Base-by-base conservation (phyloP, 148 eudicot genomes). In the Silene uniflora region DNA sequence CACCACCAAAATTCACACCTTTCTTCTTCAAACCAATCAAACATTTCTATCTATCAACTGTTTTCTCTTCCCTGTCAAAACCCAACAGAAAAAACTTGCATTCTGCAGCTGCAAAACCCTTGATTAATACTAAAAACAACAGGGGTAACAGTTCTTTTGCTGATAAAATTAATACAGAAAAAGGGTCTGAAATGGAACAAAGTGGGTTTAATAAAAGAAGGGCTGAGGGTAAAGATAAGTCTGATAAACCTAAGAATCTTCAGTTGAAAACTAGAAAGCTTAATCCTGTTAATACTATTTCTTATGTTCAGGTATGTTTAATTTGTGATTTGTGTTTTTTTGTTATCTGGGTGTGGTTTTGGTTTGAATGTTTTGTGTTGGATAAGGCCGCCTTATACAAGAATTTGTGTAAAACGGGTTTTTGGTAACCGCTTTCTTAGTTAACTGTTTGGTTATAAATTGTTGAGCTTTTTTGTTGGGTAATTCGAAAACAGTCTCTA, bases 171-270 rank as follows among this genome's bases (percentile, higher is more conserved):
- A 67, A 63, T 16, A 39, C 21, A 27, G 85, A 84, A 18, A 84
- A 83, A 71, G 80, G 62, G 56, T 56, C 44, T 29, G 71, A 78
- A 35, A 90, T 72, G 73, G 84, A 52, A 18, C 56, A 79, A 66
- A 59, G 76, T 77, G 90, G 89, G 73, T 94, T 88, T 68, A 94
- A 94, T 66, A 86, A 79, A 74, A 88, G 83, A 65, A 88, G 96
- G 81, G 97, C 98, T 21, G 93, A 86, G 78, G 97, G 97, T 4
- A 84, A 76, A 65, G 98, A 94, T 82, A 86, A 85, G 72, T 81
- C 72, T 24, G 87, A 85, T 72, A 77, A 79, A 77, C 88, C 90
- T 18, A 89, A 73, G 80, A 74, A 70, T 61, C 89, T 89, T 62
- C 84, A 84, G 12, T 83, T 85, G 77, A 91, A 91, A 83, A 81